Evolutionary conservation across 176 grass and related monocot species (phyloP).

Genomic region (Oropetium thomaeum): DNA sequence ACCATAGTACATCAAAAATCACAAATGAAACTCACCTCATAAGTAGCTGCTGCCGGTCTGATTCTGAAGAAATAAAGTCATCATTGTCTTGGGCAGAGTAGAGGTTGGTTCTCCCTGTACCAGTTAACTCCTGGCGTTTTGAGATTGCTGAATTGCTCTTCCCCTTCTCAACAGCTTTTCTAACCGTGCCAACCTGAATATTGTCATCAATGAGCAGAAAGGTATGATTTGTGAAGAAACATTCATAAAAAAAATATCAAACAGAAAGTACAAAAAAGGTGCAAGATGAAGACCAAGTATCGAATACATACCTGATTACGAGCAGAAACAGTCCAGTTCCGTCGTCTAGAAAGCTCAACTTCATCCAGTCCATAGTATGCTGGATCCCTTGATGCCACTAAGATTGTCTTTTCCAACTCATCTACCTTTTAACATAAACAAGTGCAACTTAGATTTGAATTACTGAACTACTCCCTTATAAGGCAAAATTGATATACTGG

Average conservation of each 20-base stretch:
- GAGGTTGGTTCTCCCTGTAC: slow-evolving; percentile 48
- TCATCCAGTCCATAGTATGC: slow-evolving; percentile 89
- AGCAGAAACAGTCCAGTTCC: slow-evolving; percentile 69
- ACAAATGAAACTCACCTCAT: slow-evolving; percentile 57
- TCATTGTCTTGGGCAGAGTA: slow-evolving; percentile 63
- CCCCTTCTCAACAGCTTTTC: slow-evolving; percentile 65
- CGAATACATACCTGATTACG: slow-evolving; percentile 62
- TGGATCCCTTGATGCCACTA: slow-evolving; percentile 84
- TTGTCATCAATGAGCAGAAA: background rate
- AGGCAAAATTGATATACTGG: slow-evolving; percentile 11
- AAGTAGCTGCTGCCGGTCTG: slow-evolving; percentile 84
- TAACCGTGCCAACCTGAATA: slow-evolving; percentile 61
- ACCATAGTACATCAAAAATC: background rate
- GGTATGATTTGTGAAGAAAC: too few relatives aligned
- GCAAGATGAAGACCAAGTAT: background rate
- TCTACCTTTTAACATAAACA: slow-evolving; percentile 60
- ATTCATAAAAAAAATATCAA: too few relatives aligned
- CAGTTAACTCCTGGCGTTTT: slow-evolving; percentile 50
- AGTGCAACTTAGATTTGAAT: slow-evolving; percentile 2
- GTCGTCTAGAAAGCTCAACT: slow-evolving; percentile 80
- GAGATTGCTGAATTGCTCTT: slow-evolving; percentile 55
- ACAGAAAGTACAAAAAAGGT: too few relatives aligned
- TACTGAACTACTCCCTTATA: background rate
- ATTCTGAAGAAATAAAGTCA: slow-evolving; percentile 93
- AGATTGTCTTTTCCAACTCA: slow-evolving; percentile 88